Conservation (phyloP, 371 early-diverging fungal genomes). For the Coemansia sp. region DNA sequence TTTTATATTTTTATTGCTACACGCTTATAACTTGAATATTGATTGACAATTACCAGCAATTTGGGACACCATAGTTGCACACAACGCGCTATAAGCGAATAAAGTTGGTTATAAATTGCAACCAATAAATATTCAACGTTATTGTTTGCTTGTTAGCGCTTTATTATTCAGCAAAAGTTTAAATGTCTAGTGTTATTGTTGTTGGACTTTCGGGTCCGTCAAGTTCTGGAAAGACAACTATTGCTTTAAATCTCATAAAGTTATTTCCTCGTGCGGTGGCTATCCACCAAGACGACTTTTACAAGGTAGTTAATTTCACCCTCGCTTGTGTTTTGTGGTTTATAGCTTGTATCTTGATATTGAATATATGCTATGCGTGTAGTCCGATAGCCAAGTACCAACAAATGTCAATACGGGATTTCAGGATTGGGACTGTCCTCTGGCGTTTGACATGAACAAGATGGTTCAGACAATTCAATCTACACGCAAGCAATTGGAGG, state of each 20-base stretch:
- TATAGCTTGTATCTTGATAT: too few relatives aligned
- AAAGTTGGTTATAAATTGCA: not conserved
- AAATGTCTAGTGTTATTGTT: conserved; percentile 30
- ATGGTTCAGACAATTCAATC: conserved; percentile 54
- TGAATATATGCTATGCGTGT: not conserved
- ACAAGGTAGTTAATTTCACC: conserved; percentile 54
- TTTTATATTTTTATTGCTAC: not conserved
- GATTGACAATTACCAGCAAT: not conserved
- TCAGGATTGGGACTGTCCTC: conserved; percentile 86
- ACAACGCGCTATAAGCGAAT: not conserved
- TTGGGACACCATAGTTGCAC: not conserved
- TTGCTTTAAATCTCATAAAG: conserved; percentile 58
- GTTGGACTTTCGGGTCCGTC: conserved; percentile 57
- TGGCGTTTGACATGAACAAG: conserved; percentile 63
- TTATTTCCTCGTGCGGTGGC: conserved; percentile 63
- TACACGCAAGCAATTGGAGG: conserved; percentile 35
- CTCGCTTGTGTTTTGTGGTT: too few relatives aligned
- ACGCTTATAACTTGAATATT: not conserved
- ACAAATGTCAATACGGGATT: conserved; percentile 60
- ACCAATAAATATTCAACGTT: too few relatives aligned
- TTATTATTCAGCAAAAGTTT: not conserved
- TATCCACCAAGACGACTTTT: conserved; percentile 84
- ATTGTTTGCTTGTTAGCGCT: too few relatives aligned
- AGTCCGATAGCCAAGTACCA: conserved; percentile 68
- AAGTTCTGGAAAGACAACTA: conserved; percentile 68